Evolutionary conservation across 164 flowering plant genomes (phyloP).

Genomic region (Protea cynaroides): DNA sequence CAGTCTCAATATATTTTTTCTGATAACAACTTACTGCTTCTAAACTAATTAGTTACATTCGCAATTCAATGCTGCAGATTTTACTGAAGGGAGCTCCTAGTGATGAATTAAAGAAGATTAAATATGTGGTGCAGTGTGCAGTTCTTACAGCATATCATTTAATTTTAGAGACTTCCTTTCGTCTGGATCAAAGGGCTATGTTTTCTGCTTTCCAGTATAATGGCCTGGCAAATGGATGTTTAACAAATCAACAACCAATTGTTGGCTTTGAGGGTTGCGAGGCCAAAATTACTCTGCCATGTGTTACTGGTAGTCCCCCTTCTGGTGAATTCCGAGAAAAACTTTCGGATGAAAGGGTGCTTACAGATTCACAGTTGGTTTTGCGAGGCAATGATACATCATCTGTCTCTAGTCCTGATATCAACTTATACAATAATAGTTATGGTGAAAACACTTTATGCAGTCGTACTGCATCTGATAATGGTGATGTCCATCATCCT

Average conservation of each 20-base stretch:
- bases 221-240: constrained; percentile 16
- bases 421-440: not conserved
- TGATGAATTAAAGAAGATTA: constrained; percentile 77
- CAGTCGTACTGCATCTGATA: not conserved
- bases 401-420: constrained; percentile 6
- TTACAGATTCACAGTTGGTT: constrained; percentile 13
- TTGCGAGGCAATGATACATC: constrained; percentile 17
- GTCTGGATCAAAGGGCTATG: constrained; percentile 71
- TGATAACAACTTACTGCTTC: too few relatives aligned
- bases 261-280: constrained; percentile 19
- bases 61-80: constrained; percentile 45
- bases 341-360: constrained; percentile 6
- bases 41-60: too few relatives aligned
- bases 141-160: constrained; percentile 80
- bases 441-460: not conserved
- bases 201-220: constrained; percentile 43
- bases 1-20: not conserved
- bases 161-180: constrained; percentile 76
- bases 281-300: constrained; percentile 12
- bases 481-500: not conserved
- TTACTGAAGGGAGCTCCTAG: constrained; percentile 81
- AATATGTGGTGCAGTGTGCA: constrained; percentile 64
- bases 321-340: not conserved
- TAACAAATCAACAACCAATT: constrained; percentile 13
- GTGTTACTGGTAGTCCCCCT: constrained; percentile 27